phyloP scores from a whole-genome alignment of 345 rosid genomes.

The Eucalyptus polybractea region DNA sequence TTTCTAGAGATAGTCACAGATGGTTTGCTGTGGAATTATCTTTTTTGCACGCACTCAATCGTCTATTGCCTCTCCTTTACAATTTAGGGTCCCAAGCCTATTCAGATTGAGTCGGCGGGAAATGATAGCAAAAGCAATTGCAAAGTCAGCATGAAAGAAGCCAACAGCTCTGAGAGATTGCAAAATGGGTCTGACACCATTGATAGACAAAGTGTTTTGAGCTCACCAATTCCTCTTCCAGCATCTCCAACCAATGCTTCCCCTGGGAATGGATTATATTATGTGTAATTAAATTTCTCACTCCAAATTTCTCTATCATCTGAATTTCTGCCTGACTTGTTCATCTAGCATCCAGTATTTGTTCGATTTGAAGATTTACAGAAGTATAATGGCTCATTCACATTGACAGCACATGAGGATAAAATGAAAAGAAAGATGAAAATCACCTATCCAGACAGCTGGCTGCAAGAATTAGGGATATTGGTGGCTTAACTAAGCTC shows the following conservation, averaged over 20 bases:
- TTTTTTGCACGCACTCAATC: not conserved
- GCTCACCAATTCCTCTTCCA: conserved; percentile 58
- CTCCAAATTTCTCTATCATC: not conserved
- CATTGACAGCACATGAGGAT: not conserved
- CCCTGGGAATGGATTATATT: conserved; percentile 48
- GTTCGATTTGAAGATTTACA: not conserved
- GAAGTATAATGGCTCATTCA: not conserved
- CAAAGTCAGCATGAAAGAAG: not conserved
- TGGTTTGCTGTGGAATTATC: not conserved
- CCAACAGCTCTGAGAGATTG: conserved; percentile 10
- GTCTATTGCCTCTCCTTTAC: not conserved
- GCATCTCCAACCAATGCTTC: conserved; percentile 20
- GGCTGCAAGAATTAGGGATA: not conserved
- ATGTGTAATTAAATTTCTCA: conserved; percentile 22
- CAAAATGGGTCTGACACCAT: conserved; percentile 8
- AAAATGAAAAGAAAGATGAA: not conserved
- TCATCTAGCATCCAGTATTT: not conserved
- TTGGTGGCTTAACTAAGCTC: not conserved
- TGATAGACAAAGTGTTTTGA: conserved; percentile 7
- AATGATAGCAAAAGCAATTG: conserved; percentile 2
- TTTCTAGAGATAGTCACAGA: not conserved
- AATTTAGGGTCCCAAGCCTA: conserved; percentile 8
- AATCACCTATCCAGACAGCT: not conserved
- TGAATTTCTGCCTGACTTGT: not conserved
- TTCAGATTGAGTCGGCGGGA: conserved; percentile 22